phyloP scores from a whole-genome alignment of 345 rosid genomes.

The Microthlaspi erraticum region DNA sequence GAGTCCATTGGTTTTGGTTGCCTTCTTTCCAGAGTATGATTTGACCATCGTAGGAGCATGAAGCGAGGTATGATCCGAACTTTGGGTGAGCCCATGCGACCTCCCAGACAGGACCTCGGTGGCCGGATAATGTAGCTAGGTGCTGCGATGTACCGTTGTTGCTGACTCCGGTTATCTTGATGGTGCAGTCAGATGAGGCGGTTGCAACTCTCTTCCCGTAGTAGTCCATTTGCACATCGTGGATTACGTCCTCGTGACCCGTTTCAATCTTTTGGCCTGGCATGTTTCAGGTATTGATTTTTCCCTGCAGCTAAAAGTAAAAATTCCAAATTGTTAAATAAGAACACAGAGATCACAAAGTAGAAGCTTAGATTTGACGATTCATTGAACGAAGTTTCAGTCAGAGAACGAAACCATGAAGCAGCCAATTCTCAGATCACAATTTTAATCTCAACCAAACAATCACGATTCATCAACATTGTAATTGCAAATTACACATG shows the following conservation, averaged over 20 bases:
- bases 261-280: conserved; percentile 66
- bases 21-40: conserved; percentile 75
- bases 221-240: conserved; percentile 73
- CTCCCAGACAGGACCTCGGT: conserved; percentile 71
- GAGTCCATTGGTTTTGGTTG: conserved; percentile 66
- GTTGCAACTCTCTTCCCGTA: conserved; percentile 73
- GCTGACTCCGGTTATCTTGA: conserved; percentile 59
- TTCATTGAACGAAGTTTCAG: neutral
- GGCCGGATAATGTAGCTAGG: conserved; percentile 63
- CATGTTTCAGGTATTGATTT: conserved; percentile 46
- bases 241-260: conserved; percentile 65
- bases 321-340: neutral
- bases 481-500: neutral
- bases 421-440: conserved; percentile 9
- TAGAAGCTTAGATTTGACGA: too few species aligned
- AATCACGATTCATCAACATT: neutral
- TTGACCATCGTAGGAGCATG: conserved; percentile 76
- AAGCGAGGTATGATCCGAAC: conserved; percentile 67
- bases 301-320: conserved; percentile 21
- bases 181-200: conserved; percentile 65
- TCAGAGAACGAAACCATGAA: neutral
- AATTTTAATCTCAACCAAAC: neutral
- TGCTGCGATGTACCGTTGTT: conserved; percentile 58
- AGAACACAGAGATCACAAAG: neutral
- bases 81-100: conserved; percentile 78